These are phyloP conservation scores for Skeletonema marinoi DNA, from an alignment of 108 stramenopile species.

Conservation along the genomic window DNA sequence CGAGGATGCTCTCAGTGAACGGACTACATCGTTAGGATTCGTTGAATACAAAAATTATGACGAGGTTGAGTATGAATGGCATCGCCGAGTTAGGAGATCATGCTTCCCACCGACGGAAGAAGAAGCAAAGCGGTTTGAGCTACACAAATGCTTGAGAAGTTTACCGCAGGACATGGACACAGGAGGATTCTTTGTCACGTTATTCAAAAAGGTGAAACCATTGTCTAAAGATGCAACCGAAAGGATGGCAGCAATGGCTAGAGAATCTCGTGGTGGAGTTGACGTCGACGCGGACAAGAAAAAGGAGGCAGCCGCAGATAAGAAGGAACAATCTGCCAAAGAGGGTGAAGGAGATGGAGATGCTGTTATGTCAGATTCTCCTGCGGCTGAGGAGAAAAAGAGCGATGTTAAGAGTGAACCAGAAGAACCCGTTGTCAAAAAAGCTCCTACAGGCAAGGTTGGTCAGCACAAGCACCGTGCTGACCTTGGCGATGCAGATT, in stretches of 20 bases:
- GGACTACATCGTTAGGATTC: constrained; percentile 61
- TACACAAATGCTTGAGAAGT: constrained; percentile 92
- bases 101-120: constrained; percentile 87
- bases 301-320: neutral
- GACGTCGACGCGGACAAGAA: constrained; percentile 18
- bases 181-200: constrained; percentile 97
- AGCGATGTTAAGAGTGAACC: constrained; percentile 7
- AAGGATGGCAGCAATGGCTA: constrained; percentile 40
- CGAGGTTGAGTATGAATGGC: constrained; percentile 71
- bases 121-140: constrained; percentile 72
- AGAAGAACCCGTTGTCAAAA: constrained; percentile 12
- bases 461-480: constrained; percentile 45
- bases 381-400: constrained; percentile 9
- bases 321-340: constrained; percentile 1
- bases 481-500: constrained; percentile 68
- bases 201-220: constrained; percentile 86
- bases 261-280: constrained; percentile 26
- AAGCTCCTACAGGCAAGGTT: constrained; percentile 34
- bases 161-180: constrained; percentile 98
- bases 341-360: constrained; percentile 14
- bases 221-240: constrained; percentile 49
- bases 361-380: constrained; percentile 5
- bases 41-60: constrained; percentile 62
- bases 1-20: constrained; percentile 54
- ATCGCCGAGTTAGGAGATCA: constrained; percentile 55